These are phyloP conservation scores for Arthrinium puccinioides DNA, from an alignment of 2,329 filamentous ascomycete genomes.

Conservation along the genomic window DNA sequence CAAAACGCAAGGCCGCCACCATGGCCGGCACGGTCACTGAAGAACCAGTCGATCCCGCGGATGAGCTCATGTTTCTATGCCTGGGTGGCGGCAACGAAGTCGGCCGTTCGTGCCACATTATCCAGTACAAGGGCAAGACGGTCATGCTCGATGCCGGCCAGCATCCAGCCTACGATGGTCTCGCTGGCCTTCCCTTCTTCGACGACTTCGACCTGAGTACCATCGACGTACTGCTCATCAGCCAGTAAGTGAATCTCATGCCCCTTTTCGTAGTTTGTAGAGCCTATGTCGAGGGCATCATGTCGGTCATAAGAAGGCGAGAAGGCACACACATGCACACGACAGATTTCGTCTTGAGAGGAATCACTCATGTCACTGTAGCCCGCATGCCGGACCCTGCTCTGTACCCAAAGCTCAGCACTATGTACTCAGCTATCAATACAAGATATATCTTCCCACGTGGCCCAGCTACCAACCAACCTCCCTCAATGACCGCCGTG, in stretches of 20 bases:
- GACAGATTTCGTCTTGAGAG: neutral
- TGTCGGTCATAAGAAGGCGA: conserved; percentile 15
- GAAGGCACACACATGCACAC: too few species aligned
- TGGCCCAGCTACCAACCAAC: conserved; percentile 16
- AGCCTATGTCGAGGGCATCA: conserved; percentile 12
- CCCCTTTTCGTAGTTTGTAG: conserved; percentile 8
- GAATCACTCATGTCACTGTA: neutral
- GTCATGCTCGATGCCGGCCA: conserved; percentile 99
- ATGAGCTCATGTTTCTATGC: conserved; percentile 91
- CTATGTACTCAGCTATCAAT: conserved; percentile 35
- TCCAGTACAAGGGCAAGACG: conserved; percentile 98
- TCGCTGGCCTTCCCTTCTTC: conserved; percentile 91
- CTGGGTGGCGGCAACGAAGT: conserved; percentile 96
- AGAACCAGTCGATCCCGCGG: conserved; percentile 84
- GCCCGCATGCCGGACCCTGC: too few species aligned
- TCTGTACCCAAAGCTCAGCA: too few species aligned
- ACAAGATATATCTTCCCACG: conserved; percentile 26
- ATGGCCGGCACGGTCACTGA: conserved; percentile 63
- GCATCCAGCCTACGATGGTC: conserved; percentile 91
- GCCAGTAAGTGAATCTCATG: conserved; percentile 71
- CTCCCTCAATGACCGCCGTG: conserved; percentile 17
- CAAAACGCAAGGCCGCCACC: conserved; percentile 76
- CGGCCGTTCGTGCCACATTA: conserved; percentile 91
- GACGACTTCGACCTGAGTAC: conserved; percentile 98
- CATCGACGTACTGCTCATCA: conserved; percentile 93